Conservation (phyloP, 331 rosid genomes). For the Acacia concinna region DNA sequence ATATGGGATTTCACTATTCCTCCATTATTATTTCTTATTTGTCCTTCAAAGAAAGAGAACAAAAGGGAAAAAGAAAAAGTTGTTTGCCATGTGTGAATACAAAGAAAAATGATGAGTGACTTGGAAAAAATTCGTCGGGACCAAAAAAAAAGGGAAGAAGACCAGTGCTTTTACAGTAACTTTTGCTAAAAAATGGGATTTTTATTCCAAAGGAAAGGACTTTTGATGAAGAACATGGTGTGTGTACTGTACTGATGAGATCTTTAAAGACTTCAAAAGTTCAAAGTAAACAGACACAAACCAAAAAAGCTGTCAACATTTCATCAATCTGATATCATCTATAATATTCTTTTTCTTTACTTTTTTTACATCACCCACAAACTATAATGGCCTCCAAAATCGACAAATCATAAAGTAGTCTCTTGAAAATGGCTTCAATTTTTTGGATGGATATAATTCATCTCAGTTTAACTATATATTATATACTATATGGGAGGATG, state of each 20-base stretch:
- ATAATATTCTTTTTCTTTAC: not conserved
- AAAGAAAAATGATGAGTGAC: not conserved
- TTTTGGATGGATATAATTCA: too few relatives aligned
- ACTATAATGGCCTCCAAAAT: not conserved
- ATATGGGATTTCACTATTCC: not conserved
- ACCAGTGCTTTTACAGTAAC: not conserved
- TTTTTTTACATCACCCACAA: not conserved
- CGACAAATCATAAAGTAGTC: too few relatives aligned
- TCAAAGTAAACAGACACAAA: not conserved
- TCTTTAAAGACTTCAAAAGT: not conserved
- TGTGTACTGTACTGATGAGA: not conserved
- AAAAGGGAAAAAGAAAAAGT: not conserved
- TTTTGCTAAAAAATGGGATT: not conserved
- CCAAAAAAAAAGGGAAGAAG: not conserved
- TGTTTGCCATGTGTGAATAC: not conserved
- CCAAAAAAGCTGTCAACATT: not conserved
- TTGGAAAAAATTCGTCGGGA: not conserved
- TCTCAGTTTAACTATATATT: too few relatives aligned
- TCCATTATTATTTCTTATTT: not conserved
- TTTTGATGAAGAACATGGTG: not conserved
- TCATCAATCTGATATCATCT: not conserved
- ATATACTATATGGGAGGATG: too few relatives aligned
- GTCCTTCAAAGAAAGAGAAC: not conserved
- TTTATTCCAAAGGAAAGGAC: not conserved
- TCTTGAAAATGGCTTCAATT: too few relatives aligned